phyloP scores from a whole-genome alignment of 768 basidiomycete species.

The Agaricus bisporus region DNA sequence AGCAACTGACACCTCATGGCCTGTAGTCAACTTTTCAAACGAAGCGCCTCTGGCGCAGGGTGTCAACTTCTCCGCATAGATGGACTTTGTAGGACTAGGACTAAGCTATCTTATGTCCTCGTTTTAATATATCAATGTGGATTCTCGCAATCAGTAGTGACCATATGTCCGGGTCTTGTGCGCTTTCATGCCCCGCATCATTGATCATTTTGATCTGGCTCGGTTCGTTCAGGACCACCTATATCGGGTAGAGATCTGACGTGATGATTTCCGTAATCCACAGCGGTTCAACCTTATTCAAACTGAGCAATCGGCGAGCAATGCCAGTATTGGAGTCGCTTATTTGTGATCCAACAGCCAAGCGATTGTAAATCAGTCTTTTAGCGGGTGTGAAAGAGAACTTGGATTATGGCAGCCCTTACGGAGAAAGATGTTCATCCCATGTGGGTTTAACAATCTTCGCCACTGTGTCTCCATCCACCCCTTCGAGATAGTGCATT shows the following conservation, averaged over 20 bases:
- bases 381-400: constrained; percentile 10
- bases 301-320: constrained; percentile 9
- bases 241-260: constrained; percentile 9
- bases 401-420: constrained; percentile 1
- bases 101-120: not conserved
- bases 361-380: constrained; percentile 2
- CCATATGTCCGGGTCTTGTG: not conserved
- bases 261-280: constrained; percentile 9
- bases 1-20: not conserved
- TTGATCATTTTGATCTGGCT: not conserved
- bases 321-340: not conserved
- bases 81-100: constrained; percentile 8
- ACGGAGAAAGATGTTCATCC: not conserved
- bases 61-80: constrained; percentile 66
- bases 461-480: not conserved
- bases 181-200: not conserved
- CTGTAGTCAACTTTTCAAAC: constrained; percentile 80
- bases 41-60: constrained; percentile 90
- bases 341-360: not conserved
- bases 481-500: not conserved
- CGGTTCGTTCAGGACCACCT: constrained; percentile 2
- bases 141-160: not conserved
- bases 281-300: constrained; percentile 12
- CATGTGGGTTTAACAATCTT: constrained; percentile 7
- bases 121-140: not conserved